Conservation (phyloP, 2,329 filamentous ascomycete species). For the Verticillium nonalfalfae region DNA sequence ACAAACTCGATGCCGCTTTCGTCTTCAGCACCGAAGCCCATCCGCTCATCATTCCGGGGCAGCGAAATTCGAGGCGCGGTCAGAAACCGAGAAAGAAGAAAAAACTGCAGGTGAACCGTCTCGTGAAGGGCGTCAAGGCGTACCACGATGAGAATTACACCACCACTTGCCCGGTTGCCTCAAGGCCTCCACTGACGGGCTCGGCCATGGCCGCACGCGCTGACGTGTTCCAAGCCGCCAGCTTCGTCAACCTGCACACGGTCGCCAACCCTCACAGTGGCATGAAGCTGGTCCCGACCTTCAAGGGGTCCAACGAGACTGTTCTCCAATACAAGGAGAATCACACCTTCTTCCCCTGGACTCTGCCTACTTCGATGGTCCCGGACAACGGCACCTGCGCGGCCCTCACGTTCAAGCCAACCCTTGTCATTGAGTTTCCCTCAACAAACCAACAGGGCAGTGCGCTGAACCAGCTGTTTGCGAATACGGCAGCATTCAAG, state of each 20-base stretch:
- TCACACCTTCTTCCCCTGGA: slow-evolving; percentile 90
- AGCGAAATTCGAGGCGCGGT: slow-evolving; percentile 14
- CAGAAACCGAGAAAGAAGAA: slow-evolving; percentile 3
- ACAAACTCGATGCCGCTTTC: slow-evolving; percentile 76
- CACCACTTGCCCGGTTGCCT: slow-evolving; percentile 59
- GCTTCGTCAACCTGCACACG: slow-evolving; percentile 73
- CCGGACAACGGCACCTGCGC: slow-evolving; percentile 73
- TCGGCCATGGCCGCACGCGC: slow-evolving; percentile 73
- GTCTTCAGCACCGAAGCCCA: slow-evolving; percentile 97
- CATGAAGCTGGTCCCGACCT: slow-evolving; percentile 23
- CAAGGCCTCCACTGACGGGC: slow-evolving; percentile 58
- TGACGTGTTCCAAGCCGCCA: slow-evolving; percentile 86
- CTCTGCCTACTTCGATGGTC: slow-evolving; percentile 68
- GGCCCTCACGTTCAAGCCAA: slow-evolving; percentile 62
- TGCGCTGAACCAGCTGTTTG: slow-evolving; percentile 38
- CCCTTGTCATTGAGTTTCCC: slow-evolving; percentile 62
- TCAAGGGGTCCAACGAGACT: slow-evolving; percentile 40
- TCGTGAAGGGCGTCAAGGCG: slow-evolving; percentile 18
- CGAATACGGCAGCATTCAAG: slow-evolving; percentile 17
- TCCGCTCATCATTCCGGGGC: slow-evolving; percentile 73
- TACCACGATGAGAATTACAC: slow-evolving; percentile 40
- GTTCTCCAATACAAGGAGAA: slow-evolving; percentile 51
- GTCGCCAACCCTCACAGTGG: slow-evolving; percentile 59
- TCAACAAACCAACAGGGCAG: slow-evolving; percentile 20
- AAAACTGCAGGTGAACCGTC: slow-evolving; percentile 2